Base-by-base conservation (phyloP, 352 stramenopile genomes). In the Blastocystis sp. region DNA sequence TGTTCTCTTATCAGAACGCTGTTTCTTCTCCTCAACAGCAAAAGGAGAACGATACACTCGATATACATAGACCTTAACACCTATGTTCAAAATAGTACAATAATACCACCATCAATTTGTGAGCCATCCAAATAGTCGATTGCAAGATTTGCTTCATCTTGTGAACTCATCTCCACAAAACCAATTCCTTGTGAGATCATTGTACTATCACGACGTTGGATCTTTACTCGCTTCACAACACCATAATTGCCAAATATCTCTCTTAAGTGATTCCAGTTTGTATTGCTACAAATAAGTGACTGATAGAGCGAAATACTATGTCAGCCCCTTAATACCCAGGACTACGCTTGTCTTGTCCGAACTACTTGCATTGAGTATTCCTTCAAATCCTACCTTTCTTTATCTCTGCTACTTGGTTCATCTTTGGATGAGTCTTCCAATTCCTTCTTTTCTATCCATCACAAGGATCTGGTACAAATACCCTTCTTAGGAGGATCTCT, bases 221-320 rank as follows among this genome's bases (percentile, higher is more conserved):
- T 9, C 49, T 35, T 61, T 19, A 80, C 69, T 35, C 69, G 42
- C 27, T 61, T 59, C 16, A 80, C 69, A 27, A 80, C 49, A 43
- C 69, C 69, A 21, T 80, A 80, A 52, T 80, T 80, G 19, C 69
- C 21, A 35, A 80, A 80, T 9, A 80, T 80, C 43, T 80, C 69
- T 58, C 69, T 19, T 29, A 80, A 32, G 42, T 80, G 69, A 32
- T 24, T 5, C 27, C 65, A 46, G 9, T 80, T 80, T 19, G 69
- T 80, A 32, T 80, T 80, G 24, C 69, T 80, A 46, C 7, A 21
- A 0, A 12, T 21, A 21, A 21, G 21, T 57, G 12, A 12, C 49
- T 21, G 21, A 21, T 12, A 21, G 11, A 57, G 11, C 11, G 11
- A 57, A 57, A 12, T 12, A 57, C 49, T 12, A 21, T 57, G 49